Evolutionary conservation across 257 asterid species (phyloP).

Genomic region (Cordia subcordata): DNA sequence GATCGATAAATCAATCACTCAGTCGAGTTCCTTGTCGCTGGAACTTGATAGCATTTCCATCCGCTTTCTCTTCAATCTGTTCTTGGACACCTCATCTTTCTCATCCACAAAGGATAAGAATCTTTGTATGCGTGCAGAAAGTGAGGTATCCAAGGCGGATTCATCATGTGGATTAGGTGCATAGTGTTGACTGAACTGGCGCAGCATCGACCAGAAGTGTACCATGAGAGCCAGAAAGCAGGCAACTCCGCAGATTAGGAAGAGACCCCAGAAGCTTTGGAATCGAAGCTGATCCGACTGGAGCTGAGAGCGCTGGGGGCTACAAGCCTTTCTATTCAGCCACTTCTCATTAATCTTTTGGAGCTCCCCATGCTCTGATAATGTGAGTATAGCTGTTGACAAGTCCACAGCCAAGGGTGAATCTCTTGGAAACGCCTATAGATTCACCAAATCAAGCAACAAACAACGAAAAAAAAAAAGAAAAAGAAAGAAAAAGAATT

Average conservation of each 20-base stretch:
- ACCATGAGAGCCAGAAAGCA: slow-evolving; percentile 38
- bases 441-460: too few relatives aligned
- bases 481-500: too few relatives aligned
- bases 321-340: slow-evolving; percentile 29
- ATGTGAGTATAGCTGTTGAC: slow-evolving; percentile 27
- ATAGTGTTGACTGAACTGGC: slow-evolving; percentile 30
- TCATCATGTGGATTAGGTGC: slow-evolving; percentile 19
- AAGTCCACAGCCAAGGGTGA: slow-evolving; percentile 34
- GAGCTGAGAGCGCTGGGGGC: slow-evolving; percentile 14
- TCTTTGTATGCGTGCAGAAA: slow-evolving; percentile 26
- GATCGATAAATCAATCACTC: too few relatives aligned
- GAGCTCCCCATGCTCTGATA: slow-evolving; percentile 34
- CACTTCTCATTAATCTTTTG: slow-evolving; percentile 26
- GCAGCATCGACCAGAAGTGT: slow-evolving; percentile 29
- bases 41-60: slow-evolving; percentile 14
- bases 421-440: slow-evolving; percentile 37
- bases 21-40: not conserved
- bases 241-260: slow-evolving; percentile 44
- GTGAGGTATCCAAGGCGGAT: slow-evolving; percentile 20
- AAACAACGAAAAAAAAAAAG: too few relatives aligned
- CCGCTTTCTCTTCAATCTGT: slow-evolving; percentile 49
- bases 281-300: slow-evolving; percentile 38
- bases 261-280: slow-evolving; percentile 62
- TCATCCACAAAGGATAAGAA: slow-evolving; percentile 55
- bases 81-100: slow-evolving; percentile 47